phyloP scores from a whole-genome alignment of 805 yeast species.

The Saturnispora silvae region DNA sequence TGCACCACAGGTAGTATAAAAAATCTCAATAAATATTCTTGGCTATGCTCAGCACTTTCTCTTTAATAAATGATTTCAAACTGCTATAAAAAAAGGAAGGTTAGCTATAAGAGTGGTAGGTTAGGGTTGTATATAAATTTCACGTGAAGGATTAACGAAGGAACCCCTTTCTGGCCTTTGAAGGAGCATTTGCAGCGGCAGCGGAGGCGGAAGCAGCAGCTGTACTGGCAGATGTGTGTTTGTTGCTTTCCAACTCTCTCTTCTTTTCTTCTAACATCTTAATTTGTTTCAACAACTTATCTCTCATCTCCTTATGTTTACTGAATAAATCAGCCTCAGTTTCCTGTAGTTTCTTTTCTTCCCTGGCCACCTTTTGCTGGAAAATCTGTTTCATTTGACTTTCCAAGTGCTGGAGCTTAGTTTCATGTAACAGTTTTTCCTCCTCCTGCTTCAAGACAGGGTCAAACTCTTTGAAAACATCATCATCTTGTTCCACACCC shows the following conservation, averaged over 20 bases:
- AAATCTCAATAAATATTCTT: background rate
- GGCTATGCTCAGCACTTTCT: background rate
- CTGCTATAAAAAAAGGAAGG: background rate
- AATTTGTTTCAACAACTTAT: slow-evolving; percentile 78
- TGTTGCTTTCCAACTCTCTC: slow-evolving; percentile 57
- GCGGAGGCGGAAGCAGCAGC: slow-evolving; percentile 28
- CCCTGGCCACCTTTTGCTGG: slow-evolving; percentile 91
- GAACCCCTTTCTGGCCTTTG: slow-evolving; percentile 71
- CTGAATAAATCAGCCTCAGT: slow-evolving; percentile 94
- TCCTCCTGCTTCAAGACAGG: slow-evolving; percentile 89
- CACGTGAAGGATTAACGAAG: slow-evolving; percentile 41
- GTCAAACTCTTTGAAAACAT: slow-evolving; percentile 91
- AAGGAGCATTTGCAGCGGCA: slow-evolving; percentile 28
- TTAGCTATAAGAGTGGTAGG: too few relatives aligned
- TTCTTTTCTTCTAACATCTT: slow-evolving; percentile 87
- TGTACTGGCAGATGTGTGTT: too few relatives aligned
- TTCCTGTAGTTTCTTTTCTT: slow-evolving; percentile 93
- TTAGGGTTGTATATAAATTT: too few relatives aligned
- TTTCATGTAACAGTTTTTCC: slow-evolving; percentile 87
- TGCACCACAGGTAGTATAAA: too few relatives aligned
- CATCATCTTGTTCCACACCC: slow-evolving; percentile 87
- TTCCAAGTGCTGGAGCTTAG: slow-evolving; percentile 87
- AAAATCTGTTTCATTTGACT: slow-evolving; percentile 93
- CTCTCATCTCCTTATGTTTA: slow-evolving; percentile 96
- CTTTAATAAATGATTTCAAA: background rate